Evolutionary conservation across 352 stramenopile species (phyloP), one percentile per base, ranked within the genome.

Genomic region (Phytophthora macrochlamydospora): DNA sequence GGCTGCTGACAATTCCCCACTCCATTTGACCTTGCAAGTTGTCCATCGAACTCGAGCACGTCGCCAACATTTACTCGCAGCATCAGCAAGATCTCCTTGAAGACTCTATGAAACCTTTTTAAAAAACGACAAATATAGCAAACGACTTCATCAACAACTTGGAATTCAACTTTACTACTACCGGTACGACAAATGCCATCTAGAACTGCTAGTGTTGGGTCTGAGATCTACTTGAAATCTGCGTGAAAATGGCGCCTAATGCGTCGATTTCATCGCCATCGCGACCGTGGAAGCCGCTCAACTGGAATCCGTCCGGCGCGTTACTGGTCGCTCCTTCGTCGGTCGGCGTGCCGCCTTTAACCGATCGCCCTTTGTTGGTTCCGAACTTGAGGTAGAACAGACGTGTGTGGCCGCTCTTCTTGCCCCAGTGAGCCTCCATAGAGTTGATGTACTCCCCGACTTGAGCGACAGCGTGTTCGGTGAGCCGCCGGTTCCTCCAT

Each of bases 1-100:
- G 18, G 18, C 18, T 24, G 18, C 18, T 24, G 18, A 24, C 18
- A 24, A 24, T 24, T 24, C 18, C 18, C 18, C 18, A 24, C 18
- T 24, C 18, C 18, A 24, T 24, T 24, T 24, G 18, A 24, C 28
- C 35, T 37, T 40, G 46, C 63, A 29, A n/a, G 45, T 14, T 50
- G 33, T 29, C 43, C 14, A 13, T 68, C 67, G 43, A 85, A 85
- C 56, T 87, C 80, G 59, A 89, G 69, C 44, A 73, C 56, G 46
- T 89, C 76, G 12, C 80, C 80, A 18, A 84, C 65, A 56, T 78
- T 73, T 32, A 80, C 71, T 9, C 35, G 32, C 35, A 62, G 14
- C 67, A 75, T 71, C 8, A 8, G 35, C 18, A 24, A 24, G 7
- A 11, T 28, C 12, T 48, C 12, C 12, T 48, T 28, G 9, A n/a